These are phyloP conservation scores for Podospora comata DNA, from an alignment of 495 filamentous ascomycete species.

Conservation along the genomic window DNA sequence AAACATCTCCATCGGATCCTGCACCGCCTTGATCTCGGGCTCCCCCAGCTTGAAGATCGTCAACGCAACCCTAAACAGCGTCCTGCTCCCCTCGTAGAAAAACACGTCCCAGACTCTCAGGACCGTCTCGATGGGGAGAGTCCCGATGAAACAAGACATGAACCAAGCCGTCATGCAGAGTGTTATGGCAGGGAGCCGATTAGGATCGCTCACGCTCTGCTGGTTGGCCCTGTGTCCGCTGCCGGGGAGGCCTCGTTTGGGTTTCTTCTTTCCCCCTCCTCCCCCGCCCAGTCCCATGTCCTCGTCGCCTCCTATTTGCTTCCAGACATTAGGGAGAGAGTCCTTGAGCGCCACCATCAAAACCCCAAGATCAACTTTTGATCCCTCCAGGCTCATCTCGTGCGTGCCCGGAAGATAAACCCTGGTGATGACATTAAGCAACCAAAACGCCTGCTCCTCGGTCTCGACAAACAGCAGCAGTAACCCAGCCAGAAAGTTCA, in stretches of 20 bases:
- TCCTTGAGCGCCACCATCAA: slow-evolving; percentile 84
- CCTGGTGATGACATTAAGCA: slow-evolving; percentile 88
- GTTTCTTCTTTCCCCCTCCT: slow-evolving; percentile 33
- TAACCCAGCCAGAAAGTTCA: slow-evolving; percentile 95
- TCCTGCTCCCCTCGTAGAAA: slow-evolving; percentile 93
- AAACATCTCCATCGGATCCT: slow-evolving; percentile 93
- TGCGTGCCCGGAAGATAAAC: slow-evolving; percentile 89
- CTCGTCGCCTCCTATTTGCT: slow-evolving; percentile 77
- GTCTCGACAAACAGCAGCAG: slow-evolving; percentile 84
- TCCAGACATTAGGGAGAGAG: slow-evolving; percentile 79
- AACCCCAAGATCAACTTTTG: slow-evolving; percentile 91
- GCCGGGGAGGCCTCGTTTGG: slow-evolving; percentile 35
- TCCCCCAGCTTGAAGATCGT: slow-evolving; percentile 92
- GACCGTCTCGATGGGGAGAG: slow-evolving; percentile 82
- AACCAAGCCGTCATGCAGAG: slow-evolving; percentile 97
- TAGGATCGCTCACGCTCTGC: slow-evolving; percentile 35
- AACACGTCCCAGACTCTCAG: slow-evolving; percentile 93
- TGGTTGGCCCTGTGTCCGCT: slow-evolving; percentile 18
- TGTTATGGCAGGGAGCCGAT: slow-evolving; percentile 80
- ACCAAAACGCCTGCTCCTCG: slow-evolving; percentile 91
- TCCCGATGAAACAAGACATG: slow-evolving; percentile 95
- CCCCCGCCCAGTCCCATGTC: slow-evolving; percentile 49
- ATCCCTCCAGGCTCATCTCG: slow-evolving; percentile 85
- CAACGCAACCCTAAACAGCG: slow-evolving; percentile 89
- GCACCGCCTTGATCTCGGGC: slow-evolving; percentile 70